These are phyloP conservation scores for Mucor plumbeus DNA, from an alignment of 371 early-diverging fungal species.

Conservation along the genomic window DNA sequence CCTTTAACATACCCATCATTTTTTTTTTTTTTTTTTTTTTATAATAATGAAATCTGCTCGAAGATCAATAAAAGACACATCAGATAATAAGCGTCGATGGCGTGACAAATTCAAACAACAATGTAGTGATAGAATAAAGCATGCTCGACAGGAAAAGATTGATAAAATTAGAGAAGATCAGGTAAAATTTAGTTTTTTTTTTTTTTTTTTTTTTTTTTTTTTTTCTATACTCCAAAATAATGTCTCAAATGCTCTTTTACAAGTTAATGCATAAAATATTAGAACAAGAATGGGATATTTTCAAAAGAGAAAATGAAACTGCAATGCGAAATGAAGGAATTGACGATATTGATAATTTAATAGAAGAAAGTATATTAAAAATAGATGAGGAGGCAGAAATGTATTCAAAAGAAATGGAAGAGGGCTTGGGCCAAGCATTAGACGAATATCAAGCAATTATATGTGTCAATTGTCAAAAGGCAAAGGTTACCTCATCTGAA, in stretches of 20 bases:
- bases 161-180: conserved; percentile 21
- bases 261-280: conserved; percentile 23
- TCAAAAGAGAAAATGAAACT: conserved; percentile 22
- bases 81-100: conserved; percentile 23
- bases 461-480: conserved; percentile 24
- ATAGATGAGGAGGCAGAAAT: background rate
- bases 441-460: conserved; percentile 7
- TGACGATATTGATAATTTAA: conserved; percentile 18
- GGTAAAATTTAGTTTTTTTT: background rate
- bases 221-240: too few species aligned
- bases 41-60: conserved; percentile 5
- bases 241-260: background rate
- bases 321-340: conserved; percentile 27
- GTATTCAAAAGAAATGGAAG: conserved; percentile 1
- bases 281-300: conserved; percentile 16
- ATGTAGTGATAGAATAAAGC: conserved; percentile 13
- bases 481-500: background rate
- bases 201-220: too few species aligned
- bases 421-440: conserved; percentile 5
- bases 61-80: conserved; percentile 12
- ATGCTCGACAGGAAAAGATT: conserved; percentile 17
- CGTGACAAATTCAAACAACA: conserved; percentile 23
- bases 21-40: background rate
- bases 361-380: conserved; percentile 19
- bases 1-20: background rate